These are phyloP conservation scores for Chiua virens DNA, from an alignment of 768 basidiomycete species.

Conservation along the genomic window DNA sequence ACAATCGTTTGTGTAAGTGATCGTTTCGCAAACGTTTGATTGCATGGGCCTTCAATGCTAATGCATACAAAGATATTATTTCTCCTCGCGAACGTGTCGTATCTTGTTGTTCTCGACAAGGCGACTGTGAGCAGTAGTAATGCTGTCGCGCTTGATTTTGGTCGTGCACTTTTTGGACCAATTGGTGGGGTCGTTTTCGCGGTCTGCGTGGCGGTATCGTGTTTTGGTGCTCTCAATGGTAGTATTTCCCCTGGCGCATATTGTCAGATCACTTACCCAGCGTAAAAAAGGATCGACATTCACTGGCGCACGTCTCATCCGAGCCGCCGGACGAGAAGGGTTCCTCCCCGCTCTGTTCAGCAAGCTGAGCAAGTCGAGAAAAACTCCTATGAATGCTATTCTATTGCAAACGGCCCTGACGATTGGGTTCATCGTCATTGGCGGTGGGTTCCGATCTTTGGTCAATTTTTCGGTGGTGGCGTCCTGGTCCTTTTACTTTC, in stretches of 20 bases:
- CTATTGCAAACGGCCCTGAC: constrained; percentile 76
- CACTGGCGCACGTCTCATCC: constrained; percentile 82
- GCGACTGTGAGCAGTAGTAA: constrained; percentile 74
- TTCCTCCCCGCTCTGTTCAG: constrained; percentile 87
- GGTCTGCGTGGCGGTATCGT: constrained; percentile 88
- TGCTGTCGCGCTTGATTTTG: constrained; percentile 91
- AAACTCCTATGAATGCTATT: constrained; percentile 89
- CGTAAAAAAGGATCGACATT: constrained; percentile 57
- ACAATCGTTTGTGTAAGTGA: constrained; percentile 63
- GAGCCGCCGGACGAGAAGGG: constrained; percentile 83
- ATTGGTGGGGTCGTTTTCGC: constrained; percentile 88
- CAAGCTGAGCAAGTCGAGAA: constrained; percentile 65
- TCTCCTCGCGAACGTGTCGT: constrained; percentile 80
- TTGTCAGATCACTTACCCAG: constrained; percentile 3
- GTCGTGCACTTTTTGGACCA: constrained; percentile 80
- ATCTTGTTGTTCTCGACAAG: constrained; percentile 92
- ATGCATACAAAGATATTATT: constrained; percentile 58
- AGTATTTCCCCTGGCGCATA: constrained; percentile 10
- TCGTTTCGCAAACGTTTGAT: neutral
- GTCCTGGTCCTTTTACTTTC: constrained; percentile 84
- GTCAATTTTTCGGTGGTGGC: constrained; percentile 90
- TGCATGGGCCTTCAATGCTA: constrained; percentile 1
- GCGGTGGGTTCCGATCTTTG: constrained; percentile 85
- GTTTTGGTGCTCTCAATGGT: constrained; percentile 94
- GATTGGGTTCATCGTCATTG: constrained; percentile 75